phyloP scores from a whole-genome alignment of 2,329 filamentous ascomycete genomes.

The Colletotrichum cordylinicola region DNA sequence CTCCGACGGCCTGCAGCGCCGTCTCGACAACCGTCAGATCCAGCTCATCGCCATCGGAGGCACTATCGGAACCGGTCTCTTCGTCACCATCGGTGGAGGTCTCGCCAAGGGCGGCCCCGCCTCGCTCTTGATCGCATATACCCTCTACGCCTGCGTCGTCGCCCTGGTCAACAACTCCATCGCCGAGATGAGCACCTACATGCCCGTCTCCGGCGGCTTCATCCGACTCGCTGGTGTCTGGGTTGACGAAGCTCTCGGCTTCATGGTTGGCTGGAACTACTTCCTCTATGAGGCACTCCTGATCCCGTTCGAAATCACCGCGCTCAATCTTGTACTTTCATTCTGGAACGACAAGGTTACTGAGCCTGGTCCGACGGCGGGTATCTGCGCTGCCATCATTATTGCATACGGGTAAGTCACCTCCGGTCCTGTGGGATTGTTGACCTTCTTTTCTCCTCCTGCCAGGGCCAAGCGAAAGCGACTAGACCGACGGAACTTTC shows the following conservation, averaged over 20 bases:
- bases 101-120: slow-evolving; percentile 20
- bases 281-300: slow-evolving; percentile 59
- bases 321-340: slow-evolving; percentile 26
- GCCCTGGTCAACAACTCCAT: slow-evolving; percentile 45
- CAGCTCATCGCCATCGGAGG: slow-evolving; percentile 55
- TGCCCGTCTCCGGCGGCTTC: slow-evolving; percentile 22
- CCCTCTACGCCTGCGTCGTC: slow-evolving; percentile 31
- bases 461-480: neutral
- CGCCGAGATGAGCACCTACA: slow-evolving; percentile 39
- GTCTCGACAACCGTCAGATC: slow-evolving; percentile 38
- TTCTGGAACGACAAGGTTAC: slow-evolving; percentile 27
- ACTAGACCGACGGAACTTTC: neutral
- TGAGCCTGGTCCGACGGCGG: slow-evolving; percentile 22
- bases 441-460: neutral
- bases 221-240: slow-evolving; percentile 36
- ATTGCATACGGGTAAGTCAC: slow-evolving; percentile 20
- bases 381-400: slow-evolving; percentile 26
- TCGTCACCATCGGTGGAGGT: slow-evolving; percentile 52
- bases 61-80: slow-evolving; percentile 53
- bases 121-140: slow-evolving; percentile 18
- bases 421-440: neutral
- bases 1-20: slow-evolving; percentile 39
- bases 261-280: slow-evolving; percentile 64
- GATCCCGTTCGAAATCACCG: slow-evolving; percentile 33
- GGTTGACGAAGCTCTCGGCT: slow-evolving; percentile 61